Base-by-base conservation (phyloP, 2,329 filamentous ascomycete species). In the Botrytis hyacinthi region DNA sequence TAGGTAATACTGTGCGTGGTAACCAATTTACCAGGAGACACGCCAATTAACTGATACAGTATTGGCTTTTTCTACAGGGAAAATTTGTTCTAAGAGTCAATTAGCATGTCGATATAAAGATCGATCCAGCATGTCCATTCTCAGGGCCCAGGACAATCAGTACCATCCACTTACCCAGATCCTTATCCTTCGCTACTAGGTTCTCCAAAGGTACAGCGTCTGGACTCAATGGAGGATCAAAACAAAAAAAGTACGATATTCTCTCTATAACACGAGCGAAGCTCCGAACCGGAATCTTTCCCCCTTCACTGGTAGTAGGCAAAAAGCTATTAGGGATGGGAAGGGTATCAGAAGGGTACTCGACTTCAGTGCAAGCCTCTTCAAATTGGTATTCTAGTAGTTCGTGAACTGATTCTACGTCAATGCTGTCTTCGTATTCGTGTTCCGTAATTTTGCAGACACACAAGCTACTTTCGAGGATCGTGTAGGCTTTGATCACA, bases 281-380 rank as follows among this genome's bases (percentile, higher is more conserved):
- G 16, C 26, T 40, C 26, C 9, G 40, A 35, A 54, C 26, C 5
- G n/a, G 8, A n/a, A 67, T 42, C 3, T 6, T 29, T 12, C 1
- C 20, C 20, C 35, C 46, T 54, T 57, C 48, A 26, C 14, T 37
- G 7, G 46, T 40, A n/a, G 14, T 22, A 20, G 44, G 35, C 35
- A n/a, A 22, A 2, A 4, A 18, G 37, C 6, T 20, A 14, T 54
- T 18, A 29, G 18, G 26, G 7, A 54, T 12, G 2, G 9, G 22
- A 40, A 22, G 0, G 0, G 3, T 14, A 35, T 3, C 2, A 26
- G 35, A 0, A 42, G 4, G 1, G 14, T 14, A 10, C n/a, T 8
- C 16, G 29, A 8, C 35, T 22, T 12, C 35, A 8, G n/a, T 16
- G 1, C 26, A 54, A 67, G n/a, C 46, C 16, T 35, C 14, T 2